Conservation (phyloP, 2,329 filamentous ascomycete genomes). For the Harringtonia lauricola region DNA sequence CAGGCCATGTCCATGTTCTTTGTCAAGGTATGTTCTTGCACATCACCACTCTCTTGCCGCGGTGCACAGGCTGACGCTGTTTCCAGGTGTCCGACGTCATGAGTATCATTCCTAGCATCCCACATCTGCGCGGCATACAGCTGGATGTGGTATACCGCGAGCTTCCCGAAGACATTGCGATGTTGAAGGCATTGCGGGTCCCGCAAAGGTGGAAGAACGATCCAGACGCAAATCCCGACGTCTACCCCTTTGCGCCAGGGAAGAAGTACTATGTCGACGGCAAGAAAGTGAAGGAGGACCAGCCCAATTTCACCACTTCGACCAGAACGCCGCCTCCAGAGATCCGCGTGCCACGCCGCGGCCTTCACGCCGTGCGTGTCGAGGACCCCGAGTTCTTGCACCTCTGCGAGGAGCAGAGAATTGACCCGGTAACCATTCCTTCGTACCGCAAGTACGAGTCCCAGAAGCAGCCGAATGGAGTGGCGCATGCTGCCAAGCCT, state of each 20-base stretch:
- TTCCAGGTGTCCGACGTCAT: slow-evolving; percentile 50
- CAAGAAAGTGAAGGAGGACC: slow-evolving; percentile 37
- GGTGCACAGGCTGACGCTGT: slow-evolving; percentile 10
- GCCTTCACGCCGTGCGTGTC: slow-evolving; percentile 39
- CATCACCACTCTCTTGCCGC: too few relatives aligned
- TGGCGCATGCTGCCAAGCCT: slow-evolving; percentile 15
- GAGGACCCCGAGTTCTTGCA: slow-evolving; percentile 46
- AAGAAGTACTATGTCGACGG: slow-evolving; percentile 50
- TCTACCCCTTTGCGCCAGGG: slow-evolving; percentile 42
- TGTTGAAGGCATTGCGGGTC: slow-evolving; percentile 28
- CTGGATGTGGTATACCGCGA: slow-evolving; percentile 50
- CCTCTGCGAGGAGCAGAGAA: slow-evolving; percentile 45
- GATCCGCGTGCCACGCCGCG: slow-evolving; percentile 41
- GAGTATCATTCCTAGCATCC: slow-evolving; percentile 42
- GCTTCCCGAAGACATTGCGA: slow-evolving; percentile 38
- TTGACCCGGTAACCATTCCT: slow-evolving; percentile 20
- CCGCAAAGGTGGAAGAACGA: slow-evolving; percentile 49
- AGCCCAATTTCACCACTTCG: slow-evolving; percentile 31
- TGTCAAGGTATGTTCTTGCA: slow-evolving; percentile 44
- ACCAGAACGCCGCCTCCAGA: slow-evolving; percentile 45
- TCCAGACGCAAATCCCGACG: slow-evolving; percentile 39
- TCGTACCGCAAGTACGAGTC: slow-evolving; percentile 26
- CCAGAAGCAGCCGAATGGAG: slow-evolving; percentile 33
- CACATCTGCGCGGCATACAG: slow-evolving; percentile 45
- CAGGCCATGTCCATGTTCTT: slow-evolving; percentile 53